Base-by-base conservation (phyloP, 768 basidiomycete species). In the Gloeostereum incarnatum region DNA sequence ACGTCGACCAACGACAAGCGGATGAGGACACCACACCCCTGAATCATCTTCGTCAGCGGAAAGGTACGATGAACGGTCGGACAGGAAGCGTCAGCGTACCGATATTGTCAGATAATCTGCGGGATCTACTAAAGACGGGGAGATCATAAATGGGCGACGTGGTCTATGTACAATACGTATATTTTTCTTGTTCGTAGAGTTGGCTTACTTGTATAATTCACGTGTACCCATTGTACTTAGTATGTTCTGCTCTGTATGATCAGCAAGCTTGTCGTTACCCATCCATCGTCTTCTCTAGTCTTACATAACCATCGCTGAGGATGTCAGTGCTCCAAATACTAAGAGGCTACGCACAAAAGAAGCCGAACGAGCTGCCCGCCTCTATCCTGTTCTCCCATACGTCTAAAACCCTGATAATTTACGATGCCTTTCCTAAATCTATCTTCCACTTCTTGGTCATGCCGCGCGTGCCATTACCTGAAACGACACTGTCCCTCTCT, bases 401-500 rank as follows among this genome's bases (percentile, higher is more conserved):
- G 1, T 52, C 63, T 17, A 66, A 58, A 36, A 71, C 76, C 6
- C 47, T 88, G 32, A 81, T 78, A 4, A 61, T 91, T 37, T 83
- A 75, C 51, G 88, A 91, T 60, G 70, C 63, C 19, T 91, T 68
- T 52, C 84, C 84, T 4, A 91, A 91, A 58, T 78, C 86, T 4
- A 81, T 77, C 39, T 93, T 89, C 55, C 92, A 96, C 59, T 84
- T 91, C 51, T 69, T 96, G 31, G 58, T 94, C 39, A 66, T 94
- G n/a, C 92, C 92, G 27, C 72, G 78, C 49, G 44, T 68, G 40
- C 51, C 63, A 6, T n/a, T n/a, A n/a, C 27, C 56, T 38, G 54
- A 46, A 37, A 56, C 56, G 29, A 45, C 50, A 33, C 46, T 57
- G 35, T 54, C 48, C 7, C 42, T 50, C 3, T 34, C 53, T 11